Base-by-base conservation (phyloP, 306 rosid genomes). In the Quercus berberidifolia region DNA sequence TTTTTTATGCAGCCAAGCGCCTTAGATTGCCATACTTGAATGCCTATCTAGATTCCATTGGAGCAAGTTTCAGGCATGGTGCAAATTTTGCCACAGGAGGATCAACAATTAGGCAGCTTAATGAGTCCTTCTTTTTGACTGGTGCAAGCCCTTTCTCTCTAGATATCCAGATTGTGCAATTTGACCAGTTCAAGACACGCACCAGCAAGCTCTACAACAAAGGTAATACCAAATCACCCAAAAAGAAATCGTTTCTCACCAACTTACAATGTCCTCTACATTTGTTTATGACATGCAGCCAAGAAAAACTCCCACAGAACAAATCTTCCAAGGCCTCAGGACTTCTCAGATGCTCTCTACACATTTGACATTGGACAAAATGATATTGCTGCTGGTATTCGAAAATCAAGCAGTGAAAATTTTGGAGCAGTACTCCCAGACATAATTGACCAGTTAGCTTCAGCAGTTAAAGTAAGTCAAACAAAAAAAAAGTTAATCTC, bases 71-170 rank as follows among this genome's bases (percentile, higher is more conserved):
- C 41, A 71, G 87, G n/a, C 87, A 89, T 0, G 97, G 97, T 20
- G 98, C 97, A 2, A 94, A 94, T 76, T 94, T 94, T n/a, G 98
- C 94, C 0, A 88, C 91, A 14, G 94, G 96, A 30, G 90, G 97
- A 75, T 74, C 96, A 38, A 94, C 93, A 11, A 83, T 92, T 23
- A 74, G 88, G 84, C 63, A 82, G 12, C 87, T 82, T 52, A 89
- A 94, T 52, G 93, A 41, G 64, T 86, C 96, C 0, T 74, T 59
- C 80, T 94, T 86, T 51, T 77, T 80, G 7, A 80, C 78, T 19
- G 93, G 95, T 0, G 89, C 88, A 6, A 82, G 88, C 52, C 97
- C 98, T 1, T 92, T 94, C 83, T 33, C 78, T 33, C 88, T 92
- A 21, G 94, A 94, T 59, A 79, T 94, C 54, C 98, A 94, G 81